Conservation (phyloP, 192 early-diverging fungal genomes). For the Chytriomyces hyalinus region DNA sequence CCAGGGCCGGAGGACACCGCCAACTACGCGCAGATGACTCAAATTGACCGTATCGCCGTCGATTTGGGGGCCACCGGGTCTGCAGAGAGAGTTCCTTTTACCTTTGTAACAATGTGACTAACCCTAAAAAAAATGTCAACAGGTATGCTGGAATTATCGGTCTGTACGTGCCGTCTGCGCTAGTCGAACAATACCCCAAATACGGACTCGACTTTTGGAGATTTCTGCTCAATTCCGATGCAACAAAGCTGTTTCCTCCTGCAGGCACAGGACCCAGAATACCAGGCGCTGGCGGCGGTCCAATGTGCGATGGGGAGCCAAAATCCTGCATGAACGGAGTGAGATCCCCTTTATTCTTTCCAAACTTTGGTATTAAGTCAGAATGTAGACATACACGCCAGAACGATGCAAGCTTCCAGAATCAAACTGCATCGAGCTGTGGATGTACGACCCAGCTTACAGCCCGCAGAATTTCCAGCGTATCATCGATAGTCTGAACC, state of each 20-base stretch:
- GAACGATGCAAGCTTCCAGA: slow-evolving; percentile 13
- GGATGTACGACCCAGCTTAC: slow-evolving; percentile 16
- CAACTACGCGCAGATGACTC: slow-evolving; percentile 19
- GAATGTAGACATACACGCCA: slow-evolving; percentile 16
- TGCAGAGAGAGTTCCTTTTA: too few species aligned
- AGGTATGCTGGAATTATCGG: slow-evolving; percentile 34
- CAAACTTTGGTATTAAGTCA: not conserved
- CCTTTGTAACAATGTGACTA: too few species aligned
- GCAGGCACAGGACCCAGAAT: not conserved
- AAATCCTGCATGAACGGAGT: slow-evolving; percentile 14
- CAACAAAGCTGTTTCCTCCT: slow-evolving; percentile 12
- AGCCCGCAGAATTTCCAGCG: slow-evolving; percentile 16
- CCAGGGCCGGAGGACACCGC: slow-evolving; percentile 21
- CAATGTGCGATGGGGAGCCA: slow-evolving; percentile 2
- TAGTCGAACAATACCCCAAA: slow-evolving; percentile 24
- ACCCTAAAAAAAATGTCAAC: too few species aligned
- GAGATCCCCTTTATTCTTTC: not conserved
- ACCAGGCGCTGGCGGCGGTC: not conserved
- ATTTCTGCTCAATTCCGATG: slow-evolving; percentile 26
- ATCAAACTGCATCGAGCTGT: slow-evolving; percentile 11
- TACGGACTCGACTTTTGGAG: slow-evolving; percentile 35
- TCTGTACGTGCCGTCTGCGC: slow-evolving; percentile 20
- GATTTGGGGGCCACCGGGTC: slow-evolving; percentile 12
- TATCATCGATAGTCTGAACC: slow-evolving; percentile 20
- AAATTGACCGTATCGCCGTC: slow-evolving; percentile 10